Evolutionary conservation across 1,139 yeast species (phyloP), one percentile per base, ranked within the genome.

Genomic region (Candida buenavistaensis): DNA sequence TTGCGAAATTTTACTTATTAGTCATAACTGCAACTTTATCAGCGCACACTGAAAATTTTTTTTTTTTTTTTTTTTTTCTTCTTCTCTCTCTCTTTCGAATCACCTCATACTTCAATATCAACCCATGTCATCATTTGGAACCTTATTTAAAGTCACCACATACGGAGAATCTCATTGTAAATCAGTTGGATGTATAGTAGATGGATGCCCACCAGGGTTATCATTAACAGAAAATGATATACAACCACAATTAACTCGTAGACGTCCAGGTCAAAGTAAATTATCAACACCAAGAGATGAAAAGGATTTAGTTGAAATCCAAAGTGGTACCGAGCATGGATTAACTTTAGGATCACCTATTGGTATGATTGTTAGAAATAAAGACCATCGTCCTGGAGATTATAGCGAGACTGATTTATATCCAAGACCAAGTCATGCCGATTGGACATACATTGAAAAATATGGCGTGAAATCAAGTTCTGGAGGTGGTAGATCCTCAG

Each of bases 371-470:
- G 95, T 92, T 14, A 73, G 74, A 54, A 92, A 92, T 62, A 90
- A 92, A 68, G 98, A 92, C 64, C 98, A 92, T 59, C 79, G 97
- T 55, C 98, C 98, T 12, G 80, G 88, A 47, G 98, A 92, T 62
- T 92, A 92, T 70, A 77, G 88, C 19, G 97, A 90, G 55, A 90
- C 95, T 60, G 97, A 90, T 57, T 74, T 84, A 46, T 92, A 82
- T 69, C 98, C 98, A 46, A 80, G 98, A 61, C 98, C 98, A 16
- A 86, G 96, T 29, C 98, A 92, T 63, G 98, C 98, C 11, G 98
- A 92, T 64, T 89, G 76, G 75, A 92, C 98, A 15, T 92, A 92
- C 64, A 73, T 87, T 53, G 74, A 78, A 47, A 92, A 92, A 64
- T 92, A 92, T 65, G 96, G 97, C 24, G 74, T 80, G 52, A 90